These are phyloP conservation scores for Cercophora newfieldiana DNA, from an alignment of 495 filamentous ascomycete genomes.

Conservation along the genomic window DNA sequence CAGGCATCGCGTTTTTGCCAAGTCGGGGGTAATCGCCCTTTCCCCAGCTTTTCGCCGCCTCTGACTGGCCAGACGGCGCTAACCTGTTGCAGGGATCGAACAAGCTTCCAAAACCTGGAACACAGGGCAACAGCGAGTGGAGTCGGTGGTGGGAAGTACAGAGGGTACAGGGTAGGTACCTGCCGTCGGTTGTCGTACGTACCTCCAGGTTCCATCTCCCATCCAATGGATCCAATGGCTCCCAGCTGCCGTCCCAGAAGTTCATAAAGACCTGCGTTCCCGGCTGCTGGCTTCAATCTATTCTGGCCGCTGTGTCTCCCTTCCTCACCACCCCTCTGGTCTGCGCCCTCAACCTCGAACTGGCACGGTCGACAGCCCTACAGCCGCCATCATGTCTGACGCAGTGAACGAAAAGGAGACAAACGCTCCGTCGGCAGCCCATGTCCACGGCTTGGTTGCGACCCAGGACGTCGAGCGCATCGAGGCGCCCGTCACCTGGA, in stretches of 20 bases:
- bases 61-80: slow-evolving; percentile 26
- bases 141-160: not conserved
- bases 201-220: not conserved
- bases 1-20: slow-evolving; percentile 29
- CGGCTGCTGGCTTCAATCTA: slow-evolving; percentile 7
- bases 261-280: slow-evolving; percentile 17
- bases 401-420: slow-evolving; percentile 10
- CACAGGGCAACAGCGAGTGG: not conserved
- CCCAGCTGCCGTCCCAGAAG: not conserved
- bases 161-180: not conserved
- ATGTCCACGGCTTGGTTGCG: slow-evolving; percentile 9
- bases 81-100: slow-evolving; percentile 18
- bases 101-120: slow-evolving; percentile 27
- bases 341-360: not conserved
- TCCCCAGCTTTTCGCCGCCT: slow-evolving; percentile 23
- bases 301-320: not conserved
- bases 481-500: slow-evolving; percentile 65
- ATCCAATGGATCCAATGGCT: not conserved
- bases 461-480: slow-evolving; percentile 51
- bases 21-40: slow-evolving; percentile 31
- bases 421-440: not conserved
- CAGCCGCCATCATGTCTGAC: slow-evolving; percentile 9
- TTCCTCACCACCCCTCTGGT: slow-evolving; percentile 5
- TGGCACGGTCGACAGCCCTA: not conserved
- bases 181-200: not conserved